Evolutionary conservation across 805 yeast genomes (phyloP), one percentile per base, ranked within the genome.

Genomic region (Ogataea methylovora): DNA sequence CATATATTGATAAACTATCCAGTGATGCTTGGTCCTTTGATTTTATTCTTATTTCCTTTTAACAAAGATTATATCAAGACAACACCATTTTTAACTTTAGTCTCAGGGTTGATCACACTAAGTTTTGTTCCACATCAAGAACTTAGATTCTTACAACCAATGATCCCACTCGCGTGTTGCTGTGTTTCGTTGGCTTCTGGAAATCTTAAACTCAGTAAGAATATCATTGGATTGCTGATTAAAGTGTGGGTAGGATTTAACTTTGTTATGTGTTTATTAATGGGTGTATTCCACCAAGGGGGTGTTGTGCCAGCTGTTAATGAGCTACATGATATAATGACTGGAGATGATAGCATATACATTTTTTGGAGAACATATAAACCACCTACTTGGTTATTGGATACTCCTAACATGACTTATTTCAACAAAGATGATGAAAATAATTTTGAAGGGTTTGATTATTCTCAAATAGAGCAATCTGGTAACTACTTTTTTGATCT

Each of bases 311-410:
- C 84, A 0, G 80, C 83, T 0, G 60, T 84, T 25, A 63, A 61
- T 16, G 51, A 65, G 34, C 33, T 75, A 3, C 54, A 57, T 14
- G 38, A 46, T 13, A 34, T 52, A 14, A 39, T 46, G 3, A 10
- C 32, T 2, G 3, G 25, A 2, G 52, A 58, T 3, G 35, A 54
- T 3, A 57, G 67, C 0, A 60, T 74, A 0, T 69, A 74, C 24
- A 49, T 90, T 5, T 90, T 94, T 86, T 90, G 97, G 97, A 77
- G 86, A 54, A 86, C 96, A 0, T 92, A 90, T 47, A 73, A 85
- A 4, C 97, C 97, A 1, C 97, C 98, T 3, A 71, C 85, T 4
- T 92, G 95, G 95, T 54, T 90, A 38, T 26, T 56, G 6, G 17
- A 34, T 10, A 14, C 27, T 13, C 24, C 27, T 14, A 24, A 27